Base-by-base conservation (phyloP, 495 filamentous ascomycete species). In the Penicillium egyptiacum region DNA sequence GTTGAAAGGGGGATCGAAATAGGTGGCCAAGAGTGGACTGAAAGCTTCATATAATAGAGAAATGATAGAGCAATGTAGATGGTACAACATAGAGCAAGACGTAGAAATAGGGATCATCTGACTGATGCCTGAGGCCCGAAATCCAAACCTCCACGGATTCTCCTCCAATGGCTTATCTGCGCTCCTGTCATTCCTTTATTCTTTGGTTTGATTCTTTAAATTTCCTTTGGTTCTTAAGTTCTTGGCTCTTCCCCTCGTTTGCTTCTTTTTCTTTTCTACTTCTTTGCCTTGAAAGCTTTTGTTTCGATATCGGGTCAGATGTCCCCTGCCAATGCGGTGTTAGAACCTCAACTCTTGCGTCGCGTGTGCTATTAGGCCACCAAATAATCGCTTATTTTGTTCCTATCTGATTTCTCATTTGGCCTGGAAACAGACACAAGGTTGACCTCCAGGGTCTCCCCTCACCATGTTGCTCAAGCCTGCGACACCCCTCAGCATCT, bases 401-500 rank as follows among this genome's bases (percentile, higher is more conserved):
- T 33, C 5, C 11, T 20, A 28, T 25, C 14, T 25, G 10, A 17
- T 44, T 30, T 35, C n/a, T 23, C 42, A 16, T 5, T 26, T 43
- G 22, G 20, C 8, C 25, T 25, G 26, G 53, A 25, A 54, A 5
- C 23, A 37, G n/a, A 40, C 26, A 39, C 25, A 35, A 41, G 56
- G 47, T 56, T 60, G 49, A 41, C 20, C 37, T 37, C 45, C 47
- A 46, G 56, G 53, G 61, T 61, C 53, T 56, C 49, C 53, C 60
- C 55, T 65, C 66, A 62, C 56, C 70, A 81, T 76, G 70, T 80
- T 88, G 72, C 72, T 98, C 70, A 90, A 93, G 62, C 94, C 94
- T 50, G 94, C 94, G 65, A 98, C 94, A 39, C 93, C 94, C 57
- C 79, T 98, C 68, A 87, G 91, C 61, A 75, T 96, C 57, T 77